Conservation (phyloP, 2,329 filamentous ascomycete genomes). For the Colletotrichum melonis region DNA sequence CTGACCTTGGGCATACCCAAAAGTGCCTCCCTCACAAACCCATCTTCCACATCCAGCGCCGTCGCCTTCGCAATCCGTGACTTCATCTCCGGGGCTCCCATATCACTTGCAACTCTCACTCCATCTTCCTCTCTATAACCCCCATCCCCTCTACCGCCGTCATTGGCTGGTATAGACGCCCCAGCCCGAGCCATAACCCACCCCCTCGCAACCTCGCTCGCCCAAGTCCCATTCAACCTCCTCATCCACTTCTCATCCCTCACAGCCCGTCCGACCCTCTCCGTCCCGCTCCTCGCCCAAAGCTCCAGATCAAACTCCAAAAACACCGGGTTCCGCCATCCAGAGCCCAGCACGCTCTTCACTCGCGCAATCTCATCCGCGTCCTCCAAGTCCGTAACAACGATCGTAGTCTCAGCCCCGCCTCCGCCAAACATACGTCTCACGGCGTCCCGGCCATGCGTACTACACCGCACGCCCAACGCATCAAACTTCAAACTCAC, state of each 20-base stretch:
- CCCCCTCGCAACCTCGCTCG: slow-evolving; percentile 25
- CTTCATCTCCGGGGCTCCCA: background rate
- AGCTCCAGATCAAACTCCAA: slow-evolving; percentile 28
- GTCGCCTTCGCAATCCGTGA: background rate
- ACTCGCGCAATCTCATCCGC: slow-evolving; percentile 14
- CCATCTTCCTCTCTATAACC: background rate
- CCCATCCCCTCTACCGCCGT: background rate
- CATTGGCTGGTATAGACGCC: background rate
- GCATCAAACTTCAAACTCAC: slow-evolving; percentile 21
- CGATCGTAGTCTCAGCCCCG: background rate
- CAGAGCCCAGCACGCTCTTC: background rate
- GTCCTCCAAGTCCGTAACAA: slow-evolving; percentile 19
- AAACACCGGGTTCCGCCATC: slow-evolving; percentile 25
- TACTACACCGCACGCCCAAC: background rate
- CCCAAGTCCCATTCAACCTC: slow-evolving; percentile 9
- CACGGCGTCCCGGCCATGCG: slow-evolving; percentile 5
- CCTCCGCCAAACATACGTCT: background rate
- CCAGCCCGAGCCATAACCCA: slow-evolving; percentile 8
- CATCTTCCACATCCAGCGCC: background rate
- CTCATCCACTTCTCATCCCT: slow-evolving; percentile 24
- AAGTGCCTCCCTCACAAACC: background rate
- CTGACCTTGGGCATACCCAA: slow-evolving; percentile 16
- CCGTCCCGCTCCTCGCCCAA: slow-evolving; percentile 9
- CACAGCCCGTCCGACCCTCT: background rate
- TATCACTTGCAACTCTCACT: too few species aligned